phyloP scores from a whole-genome alignment of 768 basidiomycete genomes.

The Russula brevipes region DNA sequence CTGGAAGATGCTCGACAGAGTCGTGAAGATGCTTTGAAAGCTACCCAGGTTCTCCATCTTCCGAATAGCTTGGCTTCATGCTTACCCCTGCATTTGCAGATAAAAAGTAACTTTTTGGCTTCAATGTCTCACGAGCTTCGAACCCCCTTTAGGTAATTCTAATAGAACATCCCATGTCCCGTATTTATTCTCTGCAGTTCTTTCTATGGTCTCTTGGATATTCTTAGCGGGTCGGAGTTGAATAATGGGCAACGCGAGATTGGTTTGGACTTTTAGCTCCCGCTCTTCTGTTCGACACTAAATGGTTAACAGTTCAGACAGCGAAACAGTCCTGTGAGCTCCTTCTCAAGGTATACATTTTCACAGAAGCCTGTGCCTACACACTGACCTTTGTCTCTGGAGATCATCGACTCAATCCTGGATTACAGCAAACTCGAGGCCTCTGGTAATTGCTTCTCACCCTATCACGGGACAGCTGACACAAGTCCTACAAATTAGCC shows the following conservation, averaged over 20 bases:
- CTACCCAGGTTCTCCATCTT: constrained; percentile 50
- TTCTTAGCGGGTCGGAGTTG: constrained; percentile 66
- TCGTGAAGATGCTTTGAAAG: constrained; percentile 67
- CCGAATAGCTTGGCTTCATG: constrained; percentile 2
- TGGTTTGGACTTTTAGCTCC: constrained; percentile 34
- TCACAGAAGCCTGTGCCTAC: neutral
- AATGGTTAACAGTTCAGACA: constrained; percentile 50
- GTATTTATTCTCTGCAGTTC: constrained; percentile 36
- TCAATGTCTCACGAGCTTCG: constrained; percentile 74
- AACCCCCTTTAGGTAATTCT: constrained; percentile 64
- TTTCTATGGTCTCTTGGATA: constrained; percentile 70
- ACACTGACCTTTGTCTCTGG: neutral
- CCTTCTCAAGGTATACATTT: constrained; percentile 49
- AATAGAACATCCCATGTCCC: neutral
- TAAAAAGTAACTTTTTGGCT: constrained; percentile 73
- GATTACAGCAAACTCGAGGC: constrained; percentile 80
- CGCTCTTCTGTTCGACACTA: neutral
- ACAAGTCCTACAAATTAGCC: constrained; percentile 36
- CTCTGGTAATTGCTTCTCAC: constrained; percentile 41
- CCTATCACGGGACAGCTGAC: neutral
- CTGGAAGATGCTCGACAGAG: constrained; percentile 65
- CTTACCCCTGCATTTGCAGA: constrained; percentile 36
- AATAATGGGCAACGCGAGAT: constrained; percentile 67
- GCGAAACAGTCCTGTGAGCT: constrained; percentile 76
- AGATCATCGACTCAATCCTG: constrained; percentile 77